Evolutionary conservation across 2,329 filamentous ascomycete genomes (phyloP), one percentile per base, ranked within the genome.

Genomic region (Stagonosporopsis tanaceti): DNA sequence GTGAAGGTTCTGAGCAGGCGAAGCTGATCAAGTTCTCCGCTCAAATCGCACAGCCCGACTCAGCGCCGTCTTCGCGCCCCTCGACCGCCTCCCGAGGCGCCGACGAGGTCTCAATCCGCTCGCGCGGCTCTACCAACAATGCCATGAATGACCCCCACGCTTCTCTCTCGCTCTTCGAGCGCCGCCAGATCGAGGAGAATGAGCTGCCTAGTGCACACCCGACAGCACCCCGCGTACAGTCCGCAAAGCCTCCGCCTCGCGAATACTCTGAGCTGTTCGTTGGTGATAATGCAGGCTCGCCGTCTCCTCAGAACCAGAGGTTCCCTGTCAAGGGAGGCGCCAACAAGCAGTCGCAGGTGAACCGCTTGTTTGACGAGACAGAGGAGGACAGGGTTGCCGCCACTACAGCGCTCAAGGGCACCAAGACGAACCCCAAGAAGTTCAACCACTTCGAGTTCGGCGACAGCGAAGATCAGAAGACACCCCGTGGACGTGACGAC

Each of bases 391-490:
- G 65, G n/a, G 47, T 62, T 14, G 56, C 60, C 17, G 53, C 60
- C n/a, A 55, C 59, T 12, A 77, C 77, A 22, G 63, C 70, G 17
- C 75, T 76, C 45, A 67, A 59, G 14, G 75, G 82, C 64, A 79
- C 80, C 79, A 86, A 89, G 69, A 88, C 90, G 6, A 86, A 95
- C 74, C 85, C 91, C 2, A 87, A 87, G 71, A 96, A 92, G 77
- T 97, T 88, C 79, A 82, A 89, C 57, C 94, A 98, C 77, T 96
- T 96, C 72, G 89, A 93, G 58, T 90, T 96, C 71, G 87, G 84
- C 56, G 88, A 92, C 64, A 87, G 87, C 47, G 84, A 79, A 48
- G 74, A 75, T 38, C 66, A 78, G 48, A 65, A 63, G 46, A 75
- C 60, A 37, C 69, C 68, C 60, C 72, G 71, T 59, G 70, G 67